Evolutionary conservation across 2,329 filamentous ascomycete genomes (phyloP), one percentile per base, ranked within the genome.

Genomic region (Chlorencoelia australis): DNA sequence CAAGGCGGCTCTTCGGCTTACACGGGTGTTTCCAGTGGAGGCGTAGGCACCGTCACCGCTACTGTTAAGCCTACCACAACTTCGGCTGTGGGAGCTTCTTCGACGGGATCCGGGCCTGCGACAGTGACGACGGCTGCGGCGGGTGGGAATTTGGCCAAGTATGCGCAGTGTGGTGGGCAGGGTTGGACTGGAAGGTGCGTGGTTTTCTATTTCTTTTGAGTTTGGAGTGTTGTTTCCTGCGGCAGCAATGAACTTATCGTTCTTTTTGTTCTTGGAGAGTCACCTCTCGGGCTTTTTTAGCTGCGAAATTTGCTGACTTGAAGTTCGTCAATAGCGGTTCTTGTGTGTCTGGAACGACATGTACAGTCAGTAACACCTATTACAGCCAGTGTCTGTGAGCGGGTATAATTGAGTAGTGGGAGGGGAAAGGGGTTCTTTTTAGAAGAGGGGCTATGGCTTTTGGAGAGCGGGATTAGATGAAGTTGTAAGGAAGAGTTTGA

Each of bases 81-180:
- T 1, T 16, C 7, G 2, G 14, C 7, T 11, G 22, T 27, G 2
- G 11, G 13, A 9, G 7, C 18, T 5, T 16, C 10, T 24, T 5
- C 14, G 1, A n/a, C 31, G 4, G 7, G 8, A 2, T n/a, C n/a
- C n/a, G n/a, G n/a, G n/a, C 15, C 21, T 5, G 11, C 14, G 2
- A 25, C 31, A 5, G 14, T 14, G 3, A 7, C 17, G 11, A 30
- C 36, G 1, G 34, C 37, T 5, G 15, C 18, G 4, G 31, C 33
- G 10, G 32, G 32, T 2, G 21, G 20, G 1, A 5, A 10, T 13
- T 36, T 40, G 29, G 28, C 13, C 26, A 44, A 33, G 21, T 53
- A 41, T 30, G 35, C 32, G 13, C 47, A 53, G 33, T 53, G 50
- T 35, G 50, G 51, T 25, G 50, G 50, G 14, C 26, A 35, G 18